phyloP scores from a whole-genome alignment of 108 stramenopile genomes.

The Cyclostephanos invisitatus region DNA sequence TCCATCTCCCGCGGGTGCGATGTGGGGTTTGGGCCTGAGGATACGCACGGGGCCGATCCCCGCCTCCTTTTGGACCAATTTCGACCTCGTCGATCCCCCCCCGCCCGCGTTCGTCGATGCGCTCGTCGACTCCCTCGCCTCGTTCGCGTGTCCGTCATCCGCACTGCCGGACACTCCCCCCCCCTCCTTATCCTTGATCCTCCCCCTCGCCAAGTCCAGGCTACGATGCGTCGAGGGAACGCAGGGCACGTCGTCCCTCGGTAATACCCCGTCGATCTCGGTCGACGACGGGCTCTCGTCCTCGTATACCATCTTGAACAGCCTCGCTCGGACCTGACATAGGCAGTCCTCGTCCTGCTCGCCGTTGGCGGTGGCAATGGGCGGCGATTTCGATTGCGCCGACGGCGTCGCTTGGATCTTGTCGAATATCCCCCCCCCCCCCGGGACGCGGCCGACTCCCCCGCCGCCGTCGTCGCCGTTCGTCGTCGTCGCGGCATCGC shows the following conservation, averaged over 20 bases:
- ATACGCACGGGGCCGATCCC: slow-evolving; percentile 78
- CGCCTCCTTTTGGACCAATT: slow-evolving; percentile 63
- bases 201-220: slow-evolving; percentile 23
- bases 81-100: slow-evolving; percentile 16
- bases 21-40: slow-evolving; percentile 32
- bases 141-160: slow-evolving; percentile 9
- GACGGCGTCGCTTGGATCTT: background rate
- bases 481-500: background rate
- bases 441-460: background rate
- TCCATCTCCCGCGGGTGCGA: background rate
- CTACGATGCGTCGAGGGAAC: slow-evolving; percentile 44
- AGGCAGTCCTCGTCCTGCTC: slow-evolving; percentile 68
- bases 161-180: too few relatives aligned
- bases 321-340: slow-evolving; percentile 63
- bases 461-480: too few relatives aligned
- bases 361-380: slow-evolving; percentile 45
- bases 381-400: slow-evolving; percentile 12
- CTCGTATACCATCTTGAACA: slow-evolving; percentile 53
- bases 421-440: slow-evolving; percentile 13
- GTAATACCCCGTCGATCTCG: slow-evolving; percentile 6
- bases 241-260: slow-evolving; percentile 37
- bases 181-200: slow-evolving; percentile 19
- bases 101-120: background rate
- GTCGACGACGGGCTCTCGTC: slow-evolving; percentile 18
- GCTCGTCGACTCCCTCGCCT: background rate